These are phyloP conservation scores for Aspergillus sp. DNA, from an alignment of 2,329 filamentous ascomycete genomes.

Conservation along the genomic window DNA sequence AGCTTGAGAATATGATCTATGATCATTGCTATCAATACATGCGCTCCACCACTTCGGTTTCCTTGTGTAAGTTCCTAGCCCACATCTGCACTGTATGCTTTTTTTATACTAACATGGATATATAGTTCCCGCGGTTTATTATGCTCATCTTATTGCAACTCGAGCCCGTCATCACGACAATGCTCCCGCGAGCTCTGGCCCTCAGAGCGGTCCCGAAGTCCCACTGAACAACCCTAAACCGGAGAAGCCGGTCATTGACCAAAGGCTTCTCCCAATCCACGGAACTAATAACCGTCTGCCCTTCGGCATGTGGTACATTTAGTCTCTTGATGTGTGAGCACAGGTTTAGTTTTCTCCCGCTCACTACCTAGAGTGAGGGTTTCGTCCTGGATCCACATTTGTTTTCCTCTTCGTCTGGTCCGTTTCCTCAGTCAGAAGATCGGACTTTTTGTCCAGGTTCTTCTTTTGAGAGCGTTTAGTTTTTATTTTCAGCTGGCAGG, in stretches of 20 bases:
- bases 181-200: constrained; percentile 39
- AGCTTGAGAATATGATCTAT: constrained; percentile 85
- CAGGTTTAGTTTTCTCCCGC: background rate
- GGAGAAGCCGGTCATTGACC: constrained; percentile 30
- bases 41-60: constrained; percentile 89
- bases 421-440: background rate
- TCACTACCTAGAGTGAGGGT: background rate
- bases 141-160: constrained; percentile 83
- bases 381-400: background rate
- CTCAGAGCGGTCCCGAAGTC: constrained; percentile 39
- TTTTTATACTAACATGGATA: constrained; percentile 2
- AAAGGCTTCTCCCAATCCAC: constrained; percentile 35
- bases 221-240: constrained; percentile 32
- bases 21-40: constrained; percentile 93
- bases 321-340: background rate
- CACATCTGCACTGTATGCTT: background rate
- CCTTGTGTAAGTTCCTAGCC: constrained; percentile 53
- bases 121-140: constrained; percentile 79
- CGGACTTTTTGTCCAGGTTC: background rate
- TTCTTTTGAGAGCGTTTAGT: background rate
- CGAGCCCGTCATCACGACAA: constrained; percentile 76
- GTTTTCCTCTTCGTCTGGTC: background rate
- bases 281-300: constrained; percentile 28
- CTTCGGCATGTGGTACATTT: constrained; percentile 45
- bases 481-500: background rate